Base-by-base conservation (phyloP, 129 eudicot species). In the Ambrosia trifida region DNA sequence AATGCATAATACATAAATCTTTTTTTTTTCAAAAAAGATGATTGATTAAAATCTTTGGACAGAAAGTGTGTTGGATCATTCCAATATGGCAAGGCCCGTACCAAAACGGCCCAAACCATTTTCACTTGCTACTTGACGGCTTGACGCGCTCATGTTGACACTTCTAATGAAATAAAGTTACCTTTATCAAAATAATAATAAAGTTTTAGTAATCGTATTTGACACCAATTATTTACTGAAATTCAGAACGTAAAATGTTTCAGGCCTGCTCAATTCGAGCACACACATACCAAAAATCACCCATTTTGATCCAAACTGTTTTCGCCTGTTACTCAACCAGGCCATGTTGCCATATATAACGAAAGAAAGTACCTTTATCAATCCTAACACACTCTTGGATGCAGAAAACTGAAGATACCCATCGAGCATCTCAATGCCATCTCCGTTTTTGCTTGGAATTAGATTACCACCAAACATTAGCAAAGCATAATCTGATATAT, bases 371-470 rank as follows among this genome's bases (percentile, higher is more conserved):
- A 94, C 97, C 98, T 78, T 82, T 44, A 94, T 87, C 70, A 94
- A 66, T 36, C 83, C 93, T 75, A 89, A 45, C 56, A 90, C 96
- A 35, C 82, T 87, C 72, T 85, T 90, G 43, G 98, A 94, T 4
- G 98, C 97, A 9, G 98, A 94, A 76, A 94, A 94, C 79, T 89
- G 97, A 67, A 94, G 96, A 78, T 94, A 94, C 43, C 98, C 98
- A 44, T 89, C 96, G 18, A 94, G 96, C 98, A 94, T 94, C 79
- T 94, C 99, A 51, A 94, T 87, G 20, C 99, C 96, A 52, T 87
- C 90, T 3, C 97, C 97, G 54, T 79, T 82, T 83, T 84, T 78
- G 79, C 91, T 90, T 13, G 90, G 87, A 70, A 79, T 54, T 28
- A 94, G 93, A 72, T 80, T 83, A 32, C 99, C 99, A 46, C 99